Conservation (phyloP, 1,284 basidiomycete genomes). For the Thecaphora frezii region DNA sequence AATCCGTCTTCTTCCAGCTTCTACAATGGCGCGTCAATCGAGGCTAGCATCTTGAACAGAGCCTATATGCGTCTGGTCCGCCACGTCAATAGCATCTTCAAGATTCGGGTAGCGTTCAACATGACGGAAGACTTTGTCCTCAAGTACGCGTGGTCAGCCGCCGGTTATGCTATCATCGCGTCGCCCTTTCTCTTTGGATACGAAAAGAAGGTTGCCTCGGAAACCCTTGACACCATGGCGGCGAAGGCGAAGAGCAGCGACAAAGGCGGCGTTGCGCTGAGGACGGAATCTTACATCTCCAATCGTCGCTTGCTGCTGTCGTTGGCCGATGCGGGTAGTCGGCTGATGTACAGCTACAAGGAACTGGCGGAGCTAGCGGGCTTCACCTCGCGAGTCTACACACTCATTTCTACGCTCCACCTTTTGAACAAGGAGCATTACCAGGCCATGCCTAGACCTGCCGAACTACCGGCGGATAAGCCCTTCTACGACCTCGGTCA, state of each 20-base stretch:
- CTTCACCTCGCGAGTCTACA: slow-evolving; percentile 85
- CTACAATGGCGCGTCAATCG: slow-evolving; percentile 84
- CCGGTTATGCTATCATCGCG: slow-evolving; percentile 58
- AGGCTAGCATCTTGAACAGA: slow-evolving; percentile 77
- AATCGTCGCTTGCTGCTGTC: slow-evolving; percentile 82
- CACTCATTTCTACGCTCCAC: slow-evolving; percentile 82
- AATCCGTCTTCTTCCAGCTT: slow-evolving; percentile 63
- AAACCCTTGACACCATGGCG: slow-evolving; percentile 74
- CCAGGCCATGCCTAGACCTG: slow-evolving; percentile 49
- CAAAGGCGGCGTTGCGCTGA: slow-evolving; percentile 62
- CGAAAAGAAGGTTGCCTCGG: slow-evolving; percentile 22
- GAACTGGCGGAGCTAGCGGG: slow-evolving; percentile 84
- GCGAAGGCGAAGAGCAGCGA: neutral
- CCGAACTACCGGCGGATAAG: slow-evolving; percentile 36
- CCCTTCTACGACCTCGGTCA: slow-evolving; percentile 56
- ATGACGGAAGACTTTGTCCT: slow-evolving; percentile 59
- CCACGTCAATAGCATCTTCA: slow-evolving; percentile 90
- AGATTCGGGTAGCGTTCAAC: slow-evolving; percentile 64
- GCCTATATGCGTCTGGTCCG: slow-evolving; percentile 80
- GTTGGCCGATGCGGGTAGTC: slow-evolving; percentile 89
- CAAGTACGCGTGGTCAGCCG: slow-evolving; percentile 58
- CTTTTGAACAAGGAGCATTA: slow-evolving; percentile 54
- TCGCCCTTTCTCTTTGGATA: slow-evolving; percentile 51
- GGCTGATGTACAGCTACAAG: slow-evolving; percentile 87
- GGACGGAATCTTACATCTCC: slow-evolving; percentile 82